These are phyloP conservation scores for Micractinium sp. DNA, from an alignment of 139 green algal genomes.

Conservation along the genomic window DNA sequence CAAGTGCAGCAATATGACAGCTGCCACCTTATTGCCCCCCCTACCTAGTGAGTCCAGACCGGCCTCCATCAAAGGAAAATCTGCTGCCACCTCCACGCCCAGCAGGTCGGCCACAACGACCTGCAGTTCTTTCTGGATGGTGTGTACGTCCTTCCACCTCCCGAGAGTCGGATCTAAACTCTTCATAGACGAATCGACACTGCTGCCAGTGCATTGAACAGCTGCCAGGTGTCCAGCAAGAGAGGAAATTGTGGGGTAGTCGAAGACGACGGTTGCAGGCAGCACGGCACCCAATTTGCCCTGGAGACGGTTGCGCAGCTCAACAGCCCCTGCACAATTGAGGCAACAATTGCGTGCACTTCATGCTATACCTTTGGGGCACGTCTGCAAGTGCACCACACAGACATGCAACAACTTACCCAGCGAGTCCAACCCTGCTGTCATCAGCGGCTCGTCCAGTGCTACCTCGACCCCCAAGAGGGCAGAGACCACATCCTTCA, in stretches of 20 bases:
- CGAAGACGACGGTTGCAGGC: constrained; percentile 74
- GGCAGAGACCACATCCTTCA: constrained; percentile 31
- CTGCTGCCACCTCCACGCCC: neutral
- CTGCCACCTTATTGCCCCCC: neutral
- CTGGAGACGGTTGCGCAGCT: constrained; percentile 78
- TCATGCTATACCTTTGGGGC: too few relatives aligned
- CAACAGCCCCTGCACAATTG: constrained; percentile 48
- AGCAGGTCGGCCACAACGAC: neutral
- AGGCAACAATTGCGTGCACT: too few relatives aligned
- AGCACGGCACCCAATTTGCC: constrained; percentile 35
- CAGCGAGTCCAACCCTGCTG: constrained; percentile 69
- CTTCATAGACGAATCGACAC: too few relatives aligned
- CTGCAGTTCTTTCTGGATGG: neutral
- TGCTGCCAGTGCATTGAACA: neutral
- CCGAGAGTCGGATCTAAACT: neutral
- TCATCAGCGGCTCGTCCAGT: constrained; percentile 50
- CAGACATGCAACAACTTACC: constrained; percentile 27
- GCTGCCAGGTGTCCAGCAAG: neutral
- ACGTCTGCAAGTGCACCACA: too few relatives aligned
- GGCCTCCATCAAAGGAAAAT: constrained; percentile 52
- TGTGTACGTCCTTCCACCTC: neutral
- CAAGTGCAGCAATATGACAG: too few relatives aligned
- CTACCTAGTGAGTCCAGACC: constrained; percentile 72
- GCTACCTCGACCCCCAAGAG: neutral
- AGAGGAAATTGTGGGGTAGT: constrained; percentile 73